These are phyloP conservation scores for Juglanconis oblonga DNA, from an alignment of 2,329 filamentous ascomycete species.

Conservation along the genomic window DNA sequence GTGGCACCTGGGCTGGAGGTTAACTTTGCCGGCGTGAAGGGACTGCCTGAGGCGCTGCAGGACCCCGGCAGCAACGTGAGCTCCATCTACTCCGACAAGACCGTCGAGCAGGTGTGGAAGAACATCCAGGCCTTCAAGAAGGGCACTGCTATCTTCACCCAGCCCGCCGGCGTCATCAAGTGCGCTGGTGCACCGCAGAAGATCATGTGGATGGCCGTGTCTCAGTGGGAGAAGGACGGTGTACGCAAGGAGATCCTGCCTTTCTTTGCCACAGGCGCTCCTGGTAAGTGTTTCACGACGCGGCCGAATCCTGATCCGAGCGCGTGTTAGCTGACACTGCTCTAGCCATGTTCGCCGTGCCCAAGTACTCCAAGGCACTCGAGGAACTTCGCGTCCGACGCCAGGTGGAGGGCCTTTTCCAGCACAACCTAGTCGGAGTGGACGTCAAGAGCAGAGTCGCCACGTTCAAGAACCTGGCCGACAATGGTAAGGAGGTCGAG, in stretches of 20 bases:
- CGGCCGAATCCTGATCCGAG: background rate
- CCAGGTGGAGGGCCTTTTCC: conserved; percentile 36
- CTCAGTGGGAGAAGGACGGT: conserved; percentile 34
- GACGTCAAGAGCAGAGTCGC: conserved; percentile 30
- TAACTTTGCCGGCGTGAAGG: conserved; percentile 32
- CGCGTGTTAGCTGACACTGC: background rate
- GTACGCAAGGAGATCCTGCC: conserved; percentile 30
- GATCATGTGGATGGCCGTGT: conserved; percentile 38
- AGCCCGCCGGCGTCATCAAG: conserved; percentile 37
- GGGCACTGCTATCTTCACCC: conserved; percentile 36
- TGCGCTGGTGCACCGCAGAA: conserved; percentile 38
- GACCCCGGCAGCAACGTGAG: conserved; percentile 32
- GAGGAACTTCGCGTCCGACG: conserved; percentile 33
- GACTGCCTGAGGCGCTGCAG: conserved; percentile 31
- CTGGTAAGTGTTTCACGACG: conserved; percentile 2
- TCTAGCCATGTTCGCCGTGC: conserved; percentile 35
- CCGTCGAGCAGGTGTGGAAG: conserved; percentile 32
- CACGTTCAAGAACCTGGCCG: conserved; percentile 32
- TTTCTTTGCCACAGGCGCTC: conserved; percentile 33
- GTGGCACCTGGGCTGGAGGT: conserved; percentile 35
- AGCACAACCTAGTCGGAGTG: conserved; percentile 35
- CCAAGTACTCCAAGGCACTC: conserved; percentile 34
- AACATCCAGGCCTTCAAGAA: conserved; percentile 34
- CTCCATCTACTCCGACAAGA: conserved; percentile 36
- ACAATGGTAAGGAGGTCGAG: conserved; percentile 28